Conservation (phyloP, 1,284 basidiomycete genomes). For the Cutaneotrichosporon sp. region DNA sequence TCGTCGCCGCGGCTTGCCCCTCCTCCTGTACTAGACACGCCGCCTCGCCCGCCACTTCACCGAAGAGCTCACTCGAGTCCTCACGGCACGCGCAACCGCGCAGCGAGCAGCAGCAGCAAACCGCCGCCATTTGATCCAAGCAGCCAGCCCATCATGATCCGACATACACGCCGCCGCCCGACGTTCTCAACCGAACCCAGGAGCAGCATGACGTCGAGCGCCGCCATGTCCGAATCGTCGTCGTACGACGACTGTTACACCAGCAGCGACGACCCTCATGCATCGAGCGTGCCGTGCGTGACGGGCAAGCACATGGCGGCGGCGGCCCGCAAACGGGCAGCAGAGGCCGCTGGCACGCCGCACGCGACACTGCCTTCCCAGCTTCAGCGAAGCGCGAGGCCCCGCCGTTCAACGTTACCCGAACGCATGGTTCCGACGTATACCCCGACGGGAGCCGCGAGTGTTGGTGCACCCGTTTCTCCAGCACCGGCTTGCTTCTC, state of each 20-base stretch:
- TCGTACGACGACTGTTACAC: background rate
- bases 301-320: background rate
- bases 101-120: background rate
- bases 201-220: background rate
- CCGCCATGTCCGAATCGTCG: background rate
- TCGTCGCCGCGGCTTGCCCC: background rate
- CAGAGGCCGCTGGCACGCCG: no score
- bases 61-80: background rate
- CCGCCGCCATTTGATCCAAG: background rate
- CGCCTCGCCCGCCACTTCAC: background rate
- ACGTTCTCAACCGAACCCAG: background rate
- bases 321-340: no score
- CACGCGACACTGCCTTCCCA: no score
- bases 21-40: no score
- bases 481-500: no score
- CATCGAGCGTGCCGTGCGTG: background rate
- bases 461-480: no score
- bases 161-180: background rate
- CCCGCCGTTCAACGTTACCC: background rate
- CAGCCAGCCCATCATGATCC: background rate
- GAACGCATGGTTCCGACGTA: background rate
- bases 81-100: background rate
- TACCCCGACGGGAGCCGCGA: background rate
- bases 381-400: background rate
- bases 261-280: background rate